These are phyloP conservation scores for Uronychia setigera DNA, from an alignment of 73 alveolate species.

Conservation along the genomic window DNA sequence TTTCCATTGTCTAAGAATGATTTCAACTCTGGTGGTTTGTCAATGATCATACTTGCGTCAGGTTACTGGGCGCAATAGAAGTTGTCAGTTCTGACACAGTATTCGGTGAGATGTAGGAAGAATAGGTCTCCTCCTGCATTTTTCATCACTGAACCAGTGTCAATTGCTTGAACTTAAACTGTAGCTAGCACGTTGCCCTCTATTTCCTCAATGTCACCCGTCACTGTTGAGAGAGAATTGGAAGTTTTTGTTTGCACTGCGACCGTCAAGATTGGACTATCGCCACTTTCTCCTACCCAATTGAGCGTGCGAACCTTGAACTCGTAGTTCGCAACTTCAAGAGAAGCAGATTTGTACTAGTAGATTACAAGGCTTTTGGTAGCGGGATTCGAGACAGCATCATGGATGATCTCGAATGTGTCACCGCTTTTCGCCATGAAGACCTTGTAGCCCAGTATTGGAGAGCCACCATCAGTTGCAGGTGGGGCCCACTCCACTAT, in stretches of 20 bases:
- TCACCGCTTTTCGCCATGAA: slow-evolving; percentile 58
- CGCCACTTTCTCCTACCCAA: slow-evolving; percentile 63
- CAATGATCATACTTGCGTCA: slow-evolving; percentile 15
- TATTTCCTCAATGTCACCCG: slow-evolving; percentile 60
- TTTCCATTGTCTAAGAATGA: slow-evolving; percentile 37
- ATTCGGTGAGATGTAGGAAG: slow-evolving; percentile 37
- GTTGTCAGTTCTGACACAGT: slow-evolving; percentile 12
- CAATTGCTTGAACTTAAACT: slow-evolving; percentile 18
- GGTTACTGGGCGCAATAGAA: slow-evolving; percentile 12
- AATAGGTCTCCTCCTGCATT: slow-evolving; percentile 49
- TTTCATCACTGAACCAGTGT: not conserved
- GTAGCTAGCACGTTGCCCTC: not conserved
- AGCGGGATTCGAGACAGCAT: slow-evolving; percentile 62
- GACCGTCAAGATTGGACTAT: slow-evolving; percentile 44
- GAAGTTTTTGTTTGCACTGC: slow-evolving; percentile 25
- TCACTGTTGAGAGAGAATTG: slow-evolving; percentile 15
- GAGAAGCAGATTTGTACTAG: slow-evolving; percentile 38
- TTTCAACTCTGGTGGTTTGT: slow-evolving; percentile 1
- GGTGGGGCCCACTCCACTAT: slow-evolving; percentile 78
- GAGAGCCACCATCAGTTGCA: slow-evolving; percentile 73
- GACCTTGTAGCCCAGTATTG: slow-evolving; percentile 69
- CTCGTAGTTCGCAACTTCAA: slow-evolving; percentile 57
- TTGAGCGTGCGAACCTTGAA: slow-evolving; percentile 65
- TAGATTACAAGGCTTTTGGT: slow-evolving; percentile 38
- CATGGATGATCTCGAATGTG: slow-evolving; percentile 55